A percentile compares a stretch with the other conserved stretches of the same genome.
These are phyloP conservation scores for Candida pini DNA, from an alignment of 805 yeast genomes.

Conservation along the genomic window DNA sequence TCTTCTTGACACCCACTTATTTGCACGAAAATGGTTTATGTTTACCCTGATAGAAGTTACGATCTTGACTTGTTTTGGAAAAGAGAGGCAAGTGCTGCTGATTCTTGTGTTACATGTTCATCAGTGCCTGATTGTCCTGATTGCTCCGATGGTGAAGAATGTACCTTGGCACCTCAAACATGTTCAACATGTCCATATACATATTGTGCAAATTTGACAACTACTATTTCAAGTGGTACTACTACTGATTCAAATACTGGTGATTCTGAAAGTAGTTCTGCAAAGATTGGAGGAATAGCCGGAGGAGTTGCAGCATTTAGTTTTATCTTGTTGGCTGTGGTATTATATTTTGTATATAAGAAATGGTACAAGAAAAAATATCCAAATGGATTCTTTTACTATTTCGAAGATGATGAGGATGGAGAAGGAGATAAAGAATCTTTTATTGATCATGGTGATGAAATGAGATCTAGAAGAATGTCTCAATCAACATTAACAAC, in stretches of 20 bases:
- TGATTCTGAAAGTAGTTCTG: slow-evolving; percentile 5
- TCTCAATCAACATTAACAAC: slow-evolving; percentile 28
- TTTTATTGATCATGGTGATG: slow-evolving; percentile 16
- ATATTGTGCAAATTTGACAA: slow-evolving; percentile 36
- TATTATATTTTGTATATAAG: slow-evolving; percentile 36
- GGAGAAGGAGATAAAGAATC: slow-evolving; percentile 20
- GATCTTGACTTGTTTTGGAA: slow-evolving; percentile 1
- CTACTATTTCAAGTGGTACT: slow-evolving; percentile 13
- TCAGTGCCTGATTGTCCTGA: slow-evolving; percentile 43
- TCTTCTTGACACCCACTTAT: not conserved
- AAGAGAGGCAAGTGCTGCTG: slow-evolving; percentile 1
- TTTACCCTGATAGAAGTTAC: not conserved
- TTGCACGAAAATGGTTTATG: not conserved
- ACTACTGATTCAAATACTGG: slow-evolving; percentile 7
- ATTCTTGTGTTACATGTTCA: slow-evolving; percentile 26
- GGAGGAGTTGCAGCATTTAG: slow-evolving; percentile 70
- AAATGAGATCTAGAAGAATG: slow-evolving; percentile 17
- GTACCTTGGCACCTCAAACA: slow-evolving; percentile 50
- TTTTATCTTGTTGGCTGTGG: slow-evolving; percentile 30
- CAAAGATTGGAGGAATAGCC: slow-evolving; percentile 53
- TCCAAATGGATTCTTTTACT: slow-evolving; percentile 25
- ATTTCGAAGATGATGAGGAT: slow-evolving; percentile 27
- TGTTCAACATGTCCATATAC: slow-evolving; percentile 54
- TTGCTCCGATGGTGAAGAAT: slow-evolving; percentile 48
- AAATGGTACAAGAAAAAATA: slow-evolving; percentile 37